These are phyloP conservation scores for Malassezia globosa DNA, from an alignment of 1,284 basidiomycete species.

Conservation along the genomic window DNA sequence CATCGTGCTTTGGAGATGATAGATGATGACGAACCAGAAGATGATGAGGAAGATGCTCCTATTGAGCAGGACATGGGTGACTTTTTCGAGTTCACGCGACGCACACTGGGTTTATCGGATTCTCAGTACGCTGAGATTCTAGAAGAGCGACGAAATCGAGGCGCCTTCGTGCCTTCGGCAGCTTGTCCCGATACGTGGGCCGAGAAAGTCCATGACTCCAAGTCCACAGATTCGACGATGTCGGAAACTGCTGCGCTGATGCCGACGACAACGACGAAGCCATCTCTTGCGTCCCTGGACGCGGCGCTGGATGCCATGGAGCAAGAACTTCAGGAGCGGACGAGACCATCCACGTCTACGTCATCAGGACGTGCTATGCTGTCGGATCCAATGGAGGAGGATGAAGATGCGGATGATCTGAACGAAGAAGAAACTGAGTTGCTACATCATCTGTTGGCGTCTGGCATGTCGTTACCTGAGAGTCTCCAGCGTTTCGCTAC, in stretches of 20 bases:
- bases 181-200: neutral
- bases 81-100: constrained; percentile 15
- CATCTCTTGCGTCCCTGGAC: constrained; percentile 6
- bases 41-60: neutral
- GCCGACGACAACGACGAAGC: neutral
- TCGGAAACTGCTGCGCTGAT: neutral
- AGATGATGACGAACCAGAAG: neutral
- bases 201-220: neutral
- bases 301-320: constrained; percentile 16
- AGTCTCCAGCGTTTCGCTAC: constrained; percentile 10
- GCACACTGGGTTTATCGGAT: constrained; percentile 9
- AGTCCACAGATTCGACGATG: no score
- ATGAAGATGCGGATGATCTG: constrained; percentile 2
- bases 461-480: constrained; percentile 10
- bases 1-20: constrained; percentile 2
- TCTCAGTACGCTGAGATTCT: constrained; percentile 12
- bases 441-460: constrained; percentile 14
- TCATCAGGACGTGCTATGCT: neutral
- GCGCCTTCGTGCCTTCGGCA: constrained; percentile 5
- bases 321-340: neutral
- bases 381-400: neutral
- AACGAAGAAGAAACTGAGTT: constrained; percentile 12
- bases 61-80: constrained; percentile 10
- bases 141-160: constrained; percentile 4
- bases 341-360: no score